Conservation (phyloP, 768 basidiomycete species). For the Boletus barrowsii region DNA sequence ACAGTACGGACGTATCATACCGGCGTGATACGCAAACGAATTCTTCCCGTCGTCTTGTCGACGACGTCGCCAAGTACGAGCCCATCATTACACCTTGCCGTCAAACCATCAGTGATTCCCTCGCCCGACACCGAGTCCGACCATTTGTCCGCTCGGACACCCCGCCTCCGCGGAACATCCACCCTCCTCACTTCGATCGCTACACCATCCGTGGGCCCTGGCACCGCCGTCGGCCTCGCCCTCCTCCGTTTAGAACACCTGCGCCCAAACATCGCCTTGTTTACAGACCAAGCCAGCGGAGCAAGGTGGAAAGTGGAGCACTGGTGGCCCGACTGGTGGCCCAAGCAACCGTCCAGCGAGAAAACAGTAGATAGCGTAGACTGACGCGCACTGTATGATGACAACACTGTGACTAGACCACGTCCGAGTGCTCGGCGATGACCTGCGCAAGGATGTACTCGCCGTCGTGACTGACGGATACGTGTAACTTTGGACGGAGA, state of each 20-base stretch:
- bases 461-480: slow-evolving; percentile 80
- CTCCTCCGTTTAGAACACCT: slow-evolving; percentile 75
- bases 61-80: slow-evolving; percentile 20
- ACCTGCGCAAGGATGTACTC: slow-evolving; percentile 73
- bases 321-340: slow-evolving; percentile 73
- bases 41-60: slow-evolving; percentile 69
- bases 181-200: slow-evolving; percentile 62
- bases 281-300: slow-evolving; percentile 9
- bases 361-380: slow-evolving; percentile 17
- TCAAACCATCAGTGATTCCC: slow-evolving; percentile 22
- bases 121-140: slow-evolving; percentile 14
- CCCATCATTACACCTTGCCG: slow-evolving; percentile 20
- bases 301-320: slow-evolving; percentile 45
- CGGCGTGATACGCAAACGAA: slow-evolving; percentile 85
- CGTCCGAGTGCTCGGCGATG: slow-evolving; percentile 51
- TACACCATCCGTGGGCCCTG: slow-evolving; percentile 20
- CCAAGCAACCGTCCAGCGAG: slow-evolving; percentile 26
- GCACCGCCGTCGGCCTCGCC: slow-evolving; percentile 64
- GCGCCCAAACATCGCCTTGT: slow-evolving; percentile 25
- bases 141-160: slow-evolving; percentile 33
- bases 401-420: not conserved
- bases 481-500: slow-evolving; percentile 42
- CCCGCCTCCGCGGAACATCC: slow-evolving; percentile 70
- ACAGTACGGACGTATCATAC: slow-evolving; percentile 97
- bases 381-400: slow-evolving; percentile 12